Base-by-base conservation (phyloP, 768 basidiomycete genomes). In the Leucosporidium creatinivorum region DNA sequence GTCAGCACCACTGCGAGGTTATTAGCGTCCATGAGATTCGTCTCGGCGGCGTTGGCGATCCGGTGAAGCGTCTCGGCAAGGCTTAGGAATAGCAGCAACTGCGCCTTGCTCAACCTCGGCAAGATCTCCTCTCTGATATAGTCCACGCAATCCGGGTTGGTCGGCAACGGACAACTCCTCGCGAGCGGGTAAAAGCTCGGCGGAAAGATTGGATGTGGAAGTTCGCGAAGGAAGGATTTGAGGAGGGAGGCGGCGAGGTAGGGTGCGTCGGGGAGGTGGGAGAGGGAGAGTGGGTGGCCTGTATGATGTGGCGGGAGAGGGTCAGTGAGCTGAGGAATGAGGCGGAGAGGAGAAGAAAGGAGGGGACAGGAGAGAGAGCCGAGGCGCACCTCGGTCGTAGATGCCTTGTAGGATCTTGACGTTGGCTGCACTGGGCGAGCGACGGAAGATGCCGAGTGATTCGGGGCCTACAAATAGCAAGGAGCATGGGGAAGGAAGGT, bases 231-330 rank as follows among this genome's bases (percentile, higher is more conserved):
- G 58, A 65, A 66, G 19, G 28, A 54, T 25, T 71, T 71, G 58
- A 71, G 49, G 23, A 71, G 61, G 2, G 70, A 71, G 0, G 70
- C 66, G 36, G 70, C 56, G 51, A 71, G 63, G 61, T 71, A 66
- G 1, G 70, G 61, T 1, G 66, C 61, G 31, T 71, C 70, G 19
- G 70, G 67, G 15, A 56, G 28, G 33, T 50, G 0, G 1, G 39
- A 2, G 58, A 71, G 70, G 25, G 66, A 25, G 52, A 71, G 58
- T 28, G 63, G 61, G 49, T 71, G 66, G 0, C 57, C 57, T 58
- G 36, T 10, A 4, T 15, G 23, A 1, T 0, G 9, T 7, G 6
- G 39, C 5, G 33, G 33, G 33, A 12, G 12, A 12, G 33, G 33
- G 39, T 44, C 39, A 44, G 39, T 17, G 39, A 44, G 39, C 13